A percentile compares a stretch with the other conserved stretches of the same genome.
Conservation (phyloP, 352 stramenopile species). For the Phytophthora sojae region DNA sequence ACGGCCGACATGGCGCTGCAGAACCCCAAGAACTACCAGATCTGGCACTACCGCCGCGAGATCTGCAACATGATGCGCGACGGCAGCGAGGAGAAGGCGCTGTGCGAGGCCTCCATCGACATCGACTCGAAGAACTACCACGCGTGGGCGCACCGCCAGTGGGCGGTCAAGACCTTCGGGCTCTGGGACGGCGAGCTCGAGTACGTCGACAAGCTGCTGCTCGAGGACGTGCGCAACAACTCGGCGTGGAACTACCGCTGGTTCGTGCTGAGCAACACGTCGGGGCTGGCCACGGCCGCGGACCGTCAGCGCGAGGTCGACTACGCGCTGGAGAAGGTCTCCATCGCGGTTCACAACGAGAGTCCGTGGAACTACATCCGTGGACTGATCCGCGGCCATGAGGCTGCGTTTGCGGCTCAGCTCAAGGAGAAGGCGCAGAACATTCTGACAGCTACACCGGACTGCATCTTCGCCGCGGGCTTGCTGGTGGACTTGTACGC, state of each 20-base stretch:
- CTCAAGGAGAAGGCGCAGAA: conserved; percentile 54
- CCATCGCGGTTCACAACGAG: conserved; percentile 87
- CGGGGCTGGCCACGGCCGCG: conserved; percentile 32
- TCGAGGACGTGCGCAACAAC: conserved; percentile 97
- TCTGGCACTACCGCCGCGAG: conserved; percentile 98
- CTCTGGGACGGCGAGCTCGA: conserved; percentile 95
- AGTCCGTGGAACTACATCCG: conserved; percentile 94
- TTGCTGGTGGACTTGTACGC: conserved; percentile 80
- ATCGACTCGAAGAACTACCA: conserved; percentile 99
- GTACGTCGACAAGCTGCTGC: conserved; percentile 91
- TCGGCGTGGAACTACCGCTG: conserved; percentile 92
- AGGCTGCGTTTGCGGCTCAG: conserved; percentile 45
- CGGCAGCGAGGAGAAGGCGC: conserved; percentile 90
- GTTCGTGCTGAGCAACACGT: conserved; percentile 81
- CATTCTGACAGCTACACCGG: conserved; percentile 47
- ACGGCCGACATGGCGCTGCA: conserved; percentile 89
- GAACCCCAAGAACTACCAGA: conserved; percentile 99
- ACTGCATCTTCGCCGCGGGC: conserved; percentile 78
- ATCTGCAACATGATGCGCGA: conserved; percentile 90
- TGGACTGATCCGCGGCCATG: conserved; percentile 65
- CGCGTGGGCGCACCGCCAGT: conserved; percentile 98
- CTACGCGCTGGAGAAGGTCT: conserved; percentile 79
- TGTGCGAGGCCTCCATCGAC: conserved; percentile 92
- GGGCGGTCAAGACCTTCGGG: conserved; percentile 88
- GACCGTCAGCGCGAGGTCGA: conserved; percentile 71